Conservation (phyloP, 1,139 yeast genomes). For the Taiozyma sp. region DNA sequence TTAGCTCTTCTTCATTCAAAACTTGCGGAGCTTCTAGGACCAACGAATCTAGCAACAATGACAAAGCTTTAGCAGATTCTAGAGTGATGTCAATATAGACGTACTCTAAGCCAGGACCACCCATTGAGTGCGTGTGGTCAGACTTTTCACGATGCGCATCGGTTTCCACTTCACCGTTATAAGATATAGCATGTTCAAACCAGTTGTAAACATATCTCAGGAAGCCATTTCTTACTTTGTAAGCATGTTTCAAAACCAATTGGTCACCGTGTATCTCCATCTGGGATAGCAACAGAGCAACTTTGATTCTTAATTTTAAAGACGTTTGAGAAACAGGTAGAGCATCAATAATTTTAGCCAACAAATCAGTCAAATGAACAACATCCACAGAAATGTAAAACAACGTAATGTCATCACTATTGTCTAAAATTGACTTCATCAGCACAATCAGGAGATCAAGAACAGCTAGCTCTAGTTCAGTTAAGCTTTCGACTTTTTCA, state of each 20-base stretch:
- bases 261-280: slow-evolving; percentile 41
- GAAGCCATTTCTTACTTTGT: slow-evolving; percentile 51
- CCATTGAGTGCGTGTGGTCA: slow-evolving; percentile 18
- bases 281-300: slow-evolving; percentile 49
- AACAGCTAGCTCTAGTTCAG: slow-evolving; percentile 28
- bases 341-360: slow-evolving; percentile 32
- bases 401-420: slow-evolving; percentile 33
- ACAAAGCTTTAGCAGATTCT: slow-evolving; percentile 56
- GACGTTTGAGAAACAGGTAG: slow-evolving; percentile 33
- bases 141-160: slow-evolving; percentile 24
- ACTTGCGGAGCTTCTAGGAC: slow-evolving; percentile 62
- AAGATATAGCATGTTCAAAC: slow-evolving; percentile 50
- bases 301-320: slow-evolving; percentile 48
- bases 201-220: slow-evolving; percentile 59
- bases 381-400: slow-evolving; percentile 35
- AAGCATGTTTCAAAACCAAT: slow-evolving; percentile 49
- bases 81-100: slow-evolving; percentile 60
- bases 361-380: slow-evolving; percentile 31
- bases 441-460: slow-evolving; percentile 37
- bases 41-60: slow-evolving; percentile 47
- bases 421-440: slow-evolving; percentile 34
- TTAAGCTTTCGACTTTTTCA: slow-evolving; percentile 12
- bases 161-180: slow-evolving; percentile 29
- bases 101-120: slow-evolving; percentile 31
- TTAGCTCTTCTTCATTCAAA: slow-evolving; percentile 48